Evolutionary conservation across 345 rosid species (phyloP).

Genomic region (Capsella bursapastoris): DNA sequence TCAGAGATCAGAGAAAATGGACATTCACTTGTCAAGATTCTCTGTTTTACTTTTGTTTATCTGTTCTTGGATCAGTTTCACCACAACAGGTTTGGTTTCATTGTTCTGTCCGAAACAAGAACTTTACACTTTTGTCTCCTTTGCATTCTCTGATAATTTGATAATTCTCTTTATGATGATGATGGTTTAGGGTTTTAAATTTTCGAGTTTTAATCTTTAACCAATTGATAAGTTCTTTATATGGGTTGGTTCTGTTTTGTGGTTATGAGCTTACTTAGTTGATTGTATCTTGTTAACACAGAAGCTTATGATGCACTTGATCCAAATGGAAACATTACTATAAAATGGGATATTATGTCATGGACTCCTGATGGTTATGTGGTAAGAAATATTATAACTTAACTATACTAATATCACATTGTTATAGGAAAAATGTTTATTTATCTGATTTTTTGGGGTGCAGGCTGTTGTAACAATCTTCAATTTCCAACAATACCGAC

Average conservation of each 20-base stretch:
- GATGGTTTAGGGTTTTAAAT: not conserved
- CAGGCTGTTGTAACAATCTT: slow-evolving; percentile 72
- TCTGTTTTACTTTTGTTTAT: slow-evolving; percentile 46
- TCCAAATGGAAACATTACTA: slow-evolving; percentile 88
- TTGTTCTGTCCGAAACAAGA: not conserved
- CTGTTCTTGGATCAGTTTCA: slow-evolving; percentile 52
- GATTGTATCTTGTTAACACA: slow-evolving; percentile 29
- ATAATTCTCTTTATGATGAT: slow-evolving; percentile 4
- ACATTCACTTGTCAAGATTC: slow-evolving; percentile 40
- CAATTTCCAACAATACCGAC: slow-evolving; percentile 91
- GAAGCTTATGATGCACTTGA: slow-evolving; percentile 93
- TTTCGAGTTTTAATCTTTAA: too few relatives aligned
- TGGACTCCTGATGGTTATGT: slow-evolving; percentile 92
- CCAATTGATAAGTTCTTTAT: not conserved
- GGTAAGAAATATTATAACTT: slow-evolving; percentile 50
- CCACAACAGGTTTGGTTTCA: slow-evolving; percentile 54
- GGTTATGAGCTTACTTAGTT: slow-evolving; percentile 27
- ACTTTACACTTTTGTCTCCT: slow-evolving; percentile 5
- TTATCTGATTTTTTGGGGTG: not conserved
- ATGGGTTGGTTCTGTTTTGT: slow-evolving; percentile 23
- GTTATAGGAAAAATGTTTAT: not conserved
- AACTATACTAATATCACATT: not conserved
- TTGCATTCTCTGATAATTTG: slow-evolving; percentile 21
- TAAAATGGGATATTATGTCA: slow-evolving; percentile 84
- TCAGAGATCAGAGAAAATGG: slow-evolving; percentile 45